Base-by-base conservation (phyloP, 805 yeast species). In the Kuraishia borneana region DNA sequence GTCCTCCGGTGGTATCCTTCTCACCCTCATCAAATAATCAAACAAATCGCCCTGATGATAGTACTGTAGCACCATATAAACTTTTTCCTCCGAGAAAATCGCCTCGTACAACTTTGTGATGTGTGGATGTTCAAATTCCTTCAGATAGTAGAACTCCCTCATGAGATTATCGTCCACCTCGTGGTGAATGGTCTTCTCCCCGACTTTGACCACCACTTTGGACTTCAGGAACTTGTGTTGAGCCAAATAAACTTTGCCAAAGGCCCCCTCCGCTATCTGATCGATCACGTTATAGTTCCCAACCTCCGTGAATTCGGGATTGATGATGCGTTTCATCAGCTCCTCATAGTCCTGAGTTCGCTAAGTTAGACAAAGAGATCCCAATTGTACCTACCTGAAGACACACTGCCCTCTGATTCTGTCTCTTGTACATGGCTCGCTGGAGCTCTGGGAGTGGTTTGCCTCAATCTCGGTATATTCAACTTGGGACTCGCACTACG, bases 171-270 rank as follows among this genome's bases (percentile, higher is more conserved):
- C 87, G 50, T 84, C 94, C 10, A 7, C 23, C 31, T 70, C 71
- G 38, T 77, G 74, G 10, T 65, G 60, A 6, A 44, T 36, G 8
- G 36, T 35, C 31, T 54, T 37, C 3, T 42, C 43, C 6, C 94
- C 89, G 28, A 85, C 81, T 47, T 89, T 89, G 40, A 92, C 56
- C 13, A 92, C 97, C 3, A 89, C 83, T 49, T 72, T 77, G n/a
- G 74, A 64, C 36, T 76, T 75, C 8, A 95, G 70, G 31, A 87
- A 63, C 34, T 68, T 68, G 48, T 89, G 97, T 25, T 64, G 63
- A 2, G 96, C 97, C 21, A 89, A 59, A 51, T 80, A 92, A 1
- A 87, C 95, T 48, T 82, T 83, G 6, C 97, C 96, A 65, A 87
- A 89, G 3, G 94, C 70, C 7, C 96, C 96, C 46, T 83, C 87